Percentiles rank a stretch among this genome's conserved stretches.
Conservation (phyloP, 371 early-diverging fungal genomes). For the Saksenaea oblongispora region DNA sequence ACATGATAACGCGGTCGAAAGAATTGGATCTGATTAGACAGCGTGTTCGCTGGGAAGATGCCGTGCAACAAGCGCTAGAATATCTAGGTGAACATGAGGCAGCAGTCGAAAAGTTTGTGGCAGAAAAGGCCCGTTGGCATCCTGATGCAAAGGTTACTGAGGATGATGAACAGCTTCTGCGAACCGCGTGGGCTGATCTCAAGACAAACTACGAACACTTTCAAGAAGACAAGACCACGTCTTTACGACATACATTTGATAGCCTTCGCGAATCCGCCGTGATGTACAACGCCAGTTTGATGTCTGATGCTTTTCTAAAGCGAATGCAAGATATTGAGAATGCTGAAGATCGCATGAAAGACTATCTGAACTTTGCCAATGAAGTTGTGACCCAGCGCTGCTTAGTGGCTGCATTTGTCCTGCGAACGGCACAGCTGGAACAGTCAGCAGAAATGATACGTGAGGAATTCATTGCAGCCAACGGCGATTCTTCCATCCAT, state of each 20-base stretch:
- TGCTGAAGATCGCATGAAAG: slow-evolving; percentile 12
- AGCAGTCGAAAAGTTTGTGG: slow-evolving; percentile 29
- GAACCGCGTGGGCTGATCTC: slow-evolving; percentile 12
- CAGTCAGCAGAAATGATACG: slow-evolving; percentile 45
- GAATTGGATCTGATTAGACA: slow-evolving; percentile 35
- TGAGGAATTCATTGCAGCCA: slow-evolving; percentile 38
- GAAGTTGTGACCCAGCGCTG: slow-evolving; percentile 41
- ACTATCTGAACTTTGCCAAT: slow-evolving; percentile 35
- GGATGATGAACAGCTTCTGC: slow-evolving; percentile 22
- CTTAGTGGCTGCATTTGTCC: slow-evolving; percentile 34
- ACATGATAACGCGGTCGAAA: slow-evolving; percentile 20
- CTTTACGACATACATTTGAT: slow-evolving; percentile 21
- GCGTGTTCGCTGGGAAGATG: slow-evolving; percentile 26
- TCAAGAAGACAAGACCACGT: slow-evolving; percentile 10
- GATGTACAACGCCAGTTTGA: slow-evolving; percentile 9
- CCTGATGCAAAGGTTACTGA: slow-evolving; percentile 9
- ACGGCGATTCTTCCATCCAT: slow-evolving; percentile 12
- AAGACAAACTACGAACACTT: slow-evolving; percentile 16
- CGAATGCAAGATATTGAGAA: slow-evolving; percentile 20
- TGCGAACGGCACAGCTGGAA: slow-evolving; percentile 37
- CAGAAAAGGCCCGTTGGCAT: slow-evolving; percentile 43
- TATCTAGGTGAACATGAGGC: slow-evolving; percentile 18
- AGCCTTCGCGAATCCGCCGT: slow-evolving; percentile 10
- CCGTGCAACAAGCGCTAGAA: slow-evolving; percentile 21
- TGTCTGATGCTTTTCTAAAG: slow-evolving; percentile 23